These are phyloP conservation scores for Phytophthora vignae DNA, from an alignment of 352 stramenopile genomes.

Conservation along the genomic window DNA sequence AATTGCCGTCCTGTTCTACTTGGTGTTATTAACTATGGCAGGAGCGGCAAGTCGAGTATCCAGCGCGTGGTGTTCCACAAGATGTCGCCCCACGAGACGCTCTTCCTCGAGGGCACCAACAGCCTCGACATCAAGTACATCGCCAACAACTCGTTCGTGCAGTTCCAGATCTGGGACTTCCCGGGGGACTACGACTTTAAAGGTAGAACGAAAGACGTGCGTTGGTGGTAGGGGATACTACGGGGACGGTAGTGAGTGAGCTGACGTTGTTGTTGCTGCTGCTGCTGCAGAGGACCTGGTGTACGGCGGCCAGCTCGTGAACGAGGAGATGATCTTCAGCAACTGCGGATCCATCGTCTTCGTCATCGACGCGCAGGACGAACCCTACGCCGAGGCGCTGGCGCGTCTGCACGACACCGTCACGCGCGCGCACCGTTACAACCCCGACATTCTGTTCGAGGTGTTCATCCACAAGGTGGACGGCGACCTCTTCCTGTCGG, in stretches of 20 bases:
- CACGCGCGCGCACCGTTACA: constrained; percentile 88
- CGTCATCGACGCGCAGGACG: constrained; percentile 98
- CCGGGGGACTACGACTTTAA: constrained; percentile 95
- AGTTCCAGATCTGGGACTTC: constrained; percentile 99
- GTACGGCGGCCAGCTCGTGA: constrained; percentile 89
- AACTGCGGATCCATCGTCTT: constrained; percentile 96
- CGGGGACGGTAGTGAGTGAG: neutral
- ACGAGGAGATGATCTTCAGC: constrained; percentile 93
- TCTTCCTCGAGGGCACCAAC: constrained; percentile 94
- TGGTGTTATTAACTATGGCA: constrained; percentile 18
- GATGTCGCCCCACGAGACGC: constrained; percentile 98
- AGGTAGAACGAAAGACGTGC: constrained; percentile 29
- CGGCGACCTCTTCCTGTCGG: constrained; percentile 97
- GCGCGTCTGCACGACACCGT: constrained; percentile 91
- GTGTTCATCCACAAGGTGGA: constrained; percentile 99
- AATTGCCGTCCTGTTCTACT: neutral
- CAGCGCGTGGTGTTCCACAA: constrained; percentile 99
- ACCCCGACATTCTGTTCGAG: constrained; percentile 97
- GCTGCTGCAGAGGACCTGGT: constrained; percentile 76
- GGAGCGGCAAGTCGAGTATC: constrained; percentile 90
- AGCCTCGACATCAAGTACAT: constrained; percentile 96
- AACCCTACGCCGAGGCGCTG: constrained; percentile 89
- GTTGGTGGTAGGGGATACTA: neutral
- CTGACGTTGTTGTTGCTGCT: neutral
- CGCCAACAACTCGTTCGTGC: constrained; percentile 97